A percentile compares a stretch with the other conserved stretches of the same genome.
Evolutionary conservation across 2,329 filamentous ascomycete species (phyloP).

Genomic region (Penicillium sp.): DNA sequence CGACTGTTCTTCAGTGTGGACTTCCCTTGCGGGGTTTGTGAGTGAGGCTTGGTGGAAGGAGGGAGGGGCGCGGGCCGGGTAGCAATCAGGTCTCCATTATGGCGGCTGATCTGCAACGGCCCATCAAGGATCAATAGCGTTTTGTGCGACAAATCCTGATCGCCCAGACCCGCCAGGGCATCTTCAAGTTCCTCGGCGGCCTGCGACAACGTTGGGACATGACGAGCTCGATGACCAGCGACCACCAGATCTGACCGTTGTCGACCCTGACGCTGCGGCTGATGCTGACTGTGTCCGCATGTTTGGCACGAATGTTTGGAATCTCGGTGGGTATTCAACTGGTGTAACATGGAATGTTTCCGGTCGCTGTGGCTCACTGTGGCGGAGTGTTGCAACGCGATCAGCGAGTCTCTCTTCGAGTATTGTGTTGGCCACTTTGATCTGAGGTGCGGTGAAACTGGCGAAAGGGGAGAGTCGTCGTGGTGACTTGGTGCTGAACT

Average conservation of each 20-base stretch:
- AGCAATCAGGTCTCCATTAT: constrained; percentile 35
- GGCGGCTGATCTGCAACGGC: constrained; percentile 37
- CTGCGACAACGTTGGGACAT: constrained; percentile 30
- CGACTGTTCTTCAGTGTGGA: constrained; percentile 2
- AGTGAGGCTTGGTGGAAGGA: constrained; percentile 24
- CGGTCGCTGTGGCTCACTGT: background rate
- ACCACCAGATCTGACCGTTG: constrained; percentile 3
- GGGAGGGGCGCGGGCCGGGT: constrained; percentile 34
- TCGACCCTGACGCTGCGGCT: constrained; percentile 6
- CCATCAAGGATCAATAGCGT: constrained; percentile 24
- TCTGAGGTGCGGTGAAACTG: background rate
- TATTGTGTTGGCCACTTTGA: background rate
- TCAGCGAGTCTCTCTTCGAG: background rate
- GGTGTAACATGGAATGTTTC: background rate
- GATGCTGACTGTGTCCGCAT: background rate
- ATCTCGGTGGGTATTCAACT: background rate
- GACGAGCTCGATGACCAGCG: constrained; percentile 11
- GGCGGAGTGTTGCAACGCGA: background rate
- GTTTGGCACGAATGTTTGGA: background rate
- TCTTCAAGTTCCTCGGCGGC: constrained; percentile 38
- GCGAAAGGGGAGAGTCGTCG: background rate
- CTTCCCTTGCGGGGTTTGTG: background rate
- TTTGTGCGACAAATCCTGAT: constrained; percentile 2
- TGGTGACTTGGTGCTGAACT: constrained; percentile 31
- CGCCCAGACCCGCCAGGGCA: constrained; percentile 12